These are phyloP conservation scores for Zymoseptoria tritici DNA, from an alignment of 2,329 filamentous ascomycete species.

Conservation along the genomic window DNA sequence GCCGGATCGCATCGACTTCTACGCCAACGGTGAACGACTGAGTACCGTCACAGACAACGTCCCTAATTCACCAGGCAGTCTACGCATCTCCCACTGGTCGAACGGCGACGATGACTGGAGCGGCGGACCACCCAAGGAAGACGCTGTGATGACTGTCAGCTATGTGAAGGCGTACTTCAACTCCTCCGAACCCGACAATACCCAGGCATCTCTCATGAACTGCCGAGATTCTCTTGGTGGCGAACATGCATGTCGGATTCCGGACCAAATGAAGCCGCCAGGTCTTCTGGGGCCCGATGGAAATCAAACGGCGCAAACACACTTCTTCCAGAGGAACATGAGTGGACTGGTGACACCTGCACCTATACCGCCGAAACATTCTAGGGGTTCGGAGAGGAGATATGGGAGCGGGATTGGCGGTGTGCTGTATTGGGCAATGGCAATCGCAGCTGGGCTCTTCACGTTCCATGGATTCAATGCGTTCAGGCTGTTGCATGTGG, in stretches of 20 bases:
- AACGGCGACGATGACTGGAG: constrained; percentile 68
- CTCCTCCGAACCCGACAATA: constrained; percentile 34
- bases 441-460: not conserved
- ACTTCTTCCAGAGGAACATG: constrained; percentile 6
- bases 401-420: not conserved
- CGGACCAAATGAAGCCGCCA: constrained; percentile 13
- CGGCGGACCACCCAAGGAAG: constrained; percentile 56
- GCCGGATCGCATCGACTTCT: constrained; percentile 57
- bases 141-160: constrained; percentile 56
- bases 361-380: not conserved
- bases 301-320: constrained; percentile 12
- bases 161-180: constrained; percentile 80
- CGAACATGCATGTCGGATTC: constrained; percentile 11
- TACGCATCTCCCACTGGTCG: constrained; percentile 70
- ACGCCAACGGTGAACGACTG: constrained; percentile 55
- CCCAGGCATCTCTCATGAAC: not conserved
- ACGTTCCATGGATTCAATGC: not conserved
- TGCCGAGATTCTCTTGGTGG: not conserved
- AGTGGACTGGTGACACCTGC: not conserved
- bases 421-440: not conserved
- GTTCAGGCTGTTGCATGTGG: not conserved
- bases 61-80: constrained; percentile 54
- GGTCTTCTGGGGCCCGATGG: constrained; percentile 7
- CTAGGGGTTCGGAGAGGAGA: not conserved
- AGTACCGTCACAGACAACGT: constrained; percentile 42